Evolutionary conservation across 2,329 filamentous ascomycete species (phyloP), one percentile per base, ranked within the genome.

Genomic region (Hymenoscyphus fraxineus): DNA sequence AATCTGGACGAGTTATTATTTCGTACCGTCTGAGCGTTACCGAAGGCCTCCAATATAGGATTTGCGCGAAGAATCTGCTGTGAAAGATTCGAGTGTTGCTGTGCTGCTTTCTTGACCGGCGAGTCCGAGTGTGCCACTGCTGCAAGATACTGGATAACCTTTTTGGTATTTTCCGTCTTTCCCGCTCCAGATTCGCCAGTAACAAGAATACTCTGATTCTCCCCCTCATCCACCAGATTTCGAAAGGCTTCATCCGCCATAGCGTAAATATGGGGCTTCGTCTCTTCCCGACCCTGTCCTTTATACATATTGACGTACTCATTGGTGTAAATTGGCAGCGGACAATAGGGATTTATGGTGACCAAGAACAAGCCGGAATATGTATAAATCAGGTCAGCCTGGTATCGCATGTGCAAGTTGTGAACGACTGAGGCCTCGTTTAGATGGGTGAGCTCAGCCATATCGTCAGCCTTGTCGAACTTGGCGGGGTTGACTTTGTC

Each of bases 401-500:
- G 92, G 76, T 99, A 99, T 78, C 95, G 85, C 82, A 92, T 94
- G 71, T 96, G 90, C 64, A 99, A 84, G 75, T 99, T 99, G 80
- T 99, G 93, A 60, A 99, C 93, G 60, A 99, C 95, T 0, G 95
- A 98, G 27, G 94, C 91, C 79, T 99, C 95, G 78, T 99, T 99
- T 68, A 99, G 82, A 78, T 99, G 95, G 6, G 95, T 99, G 74
- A 99, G 84, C 77, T 99, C 95, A 31, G 96, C 95, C 95, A 99
- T 99, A 78, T 99, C 96, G 80, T 96, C 93, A 69, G 94, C 94
- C 79, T 97, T 99, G 84, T 99, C 95, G 80, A 99, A 99, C 77
- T 99, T 99, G 74, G 94, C 94, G 58, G 95, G 95, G 78, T 99
- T 99, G 81, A 99, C 96, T 79, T 97, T 98, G 82, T 99, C 96